phyloP scores from a whole-genome alignment of 23 red algal genomes.

The Pyropia haitanensis region DNA sequence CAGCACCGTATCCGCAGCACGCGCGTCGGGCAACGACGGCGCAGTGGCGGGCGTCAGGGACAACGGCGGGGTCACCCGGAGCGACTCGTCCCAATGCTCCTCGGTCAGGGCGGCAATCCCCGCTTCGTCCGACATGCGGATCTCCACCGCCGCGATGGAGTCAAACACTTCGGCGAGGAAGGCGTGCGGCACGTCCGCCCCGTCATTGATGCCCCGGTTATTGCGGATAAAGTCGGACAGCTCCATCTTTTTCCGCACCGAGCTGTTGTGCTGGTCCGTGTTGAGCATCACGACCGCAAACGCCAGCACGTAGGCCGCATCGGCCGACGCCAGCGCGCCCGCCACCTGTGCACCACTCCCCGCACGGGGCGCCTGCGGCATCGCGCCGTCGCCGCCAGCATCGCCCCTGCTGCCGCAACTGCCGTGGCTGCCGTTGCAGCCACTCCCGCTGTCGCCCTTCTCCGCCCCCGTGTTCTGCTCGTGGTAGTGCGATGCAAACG shows the following conservation, averaged over 20 bases:
- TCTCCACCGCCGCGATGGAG: slow-evolving; percentile 72
- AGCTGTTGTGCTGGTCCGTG: slow-evolving; percentile 90
- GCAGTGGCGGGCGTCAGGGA: background rate
- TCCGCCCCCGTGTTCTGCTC: slow-evolving; percentile 28
- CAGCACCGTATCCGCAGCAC: slow-evolving; percentile 50
- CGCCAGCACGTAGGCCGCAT: slow-evolving; percentile 77
- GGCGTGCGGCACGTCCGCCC: slow-evolving; percentile 56
- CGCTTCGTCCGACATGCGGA: slow-evolving; percentile 86
- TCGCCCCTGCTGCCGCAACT: background rate
- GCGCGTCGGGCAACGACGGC: slow-evolving; percentile 15
- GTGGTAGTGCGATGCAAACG: slow-evolving; percentile 76
- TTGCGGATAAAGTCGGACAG: slow-evolving; percentile 93
- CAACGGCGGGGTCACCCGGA: slow-evolving; percentile 12
- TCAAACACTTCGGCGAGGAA: slow-evolving; percentile 74
- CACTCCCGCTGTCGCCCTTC: background rate
- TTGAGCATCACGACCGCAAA: slow-evolving; percentile 97
- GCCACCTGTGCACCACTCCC: background rate
- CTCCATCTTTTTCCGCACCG: slow-evolving; percentile 84
- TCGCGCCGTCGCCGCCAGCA: background rate
- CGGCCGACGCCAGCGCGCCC: slow-evolving; percentile 59
- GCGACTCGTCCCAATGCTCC: slow-evolving; percentile 74
- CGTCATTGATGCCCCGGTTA: slow-evolving; percentile 92
- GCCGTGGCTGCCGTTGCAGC: background rate
- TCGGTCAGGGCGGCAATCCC: slow-evolving; percentile 73
- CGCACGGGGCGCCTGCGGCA: background rate